Evolutionary conservation across 371 early-diverging fungal genomes (phyloP).

Genomic region (Neoconidiobolus thromboides): DNA sequence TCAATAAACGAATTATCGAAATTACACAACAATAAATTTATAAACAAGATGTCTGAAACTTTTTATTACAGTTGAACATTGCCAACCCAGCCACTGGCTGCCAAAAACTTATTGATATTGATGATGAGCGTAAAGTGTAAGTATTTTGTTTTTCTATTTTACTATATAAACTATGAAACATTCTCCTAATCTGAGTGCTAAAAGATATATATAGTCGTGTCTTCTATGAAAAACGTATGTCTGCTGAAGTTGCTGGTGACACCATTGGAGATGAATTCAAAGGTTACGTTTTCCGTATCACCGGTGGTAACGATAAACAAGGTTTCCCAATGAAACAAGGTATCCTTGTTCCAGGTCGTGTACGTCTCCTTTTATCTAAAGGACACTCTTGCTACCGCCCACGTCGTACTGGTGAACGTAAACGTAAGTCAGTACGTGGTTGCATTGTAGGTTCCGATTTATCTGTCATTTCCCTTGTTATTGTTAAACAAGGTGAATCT

Average conservation of each 20-base stretch:
- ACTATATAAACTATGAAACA: background rate
- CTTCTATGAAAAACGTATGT: slow-evolving; percentile 97
- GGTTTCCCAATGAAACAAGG: slow-evolving; percentile 98
- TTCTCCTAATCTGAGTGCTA: background rate
- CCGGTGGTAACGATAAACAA: slow-evolving; percentile 99
- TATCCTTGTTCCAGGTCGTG: slow-evolving; percentile 84
- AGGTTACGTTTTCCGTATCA: slow-evolving; percentile 96
- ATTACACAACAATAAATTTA: too few species aligned
- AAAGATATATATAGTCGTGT: slow-evolving; percentile 39
- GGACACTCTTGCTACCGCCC: slow-evolving; percentile 99
- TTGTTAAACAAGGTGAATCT: slow-evolving; percentile 92
- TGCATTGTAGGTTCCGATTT: slow-evolving; percentile 96
- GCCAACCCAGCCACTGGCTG: slow-evolving; percentile 98
- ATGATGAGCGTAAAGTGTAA: slow-evolving; percentile 90
- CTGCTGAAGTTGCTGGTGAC: slow-evolving; percentile 91
- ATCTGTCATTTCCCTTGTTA: slow-evolving; percentile 79
- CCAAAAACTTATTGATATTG: slow-evolving; percentile 95
- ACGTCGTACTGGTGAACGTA: slow-evolving; percentile 94
- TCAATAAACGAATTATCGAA: too few species aligned
- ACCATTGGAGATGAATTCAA: slow-evolving; percentile 95
- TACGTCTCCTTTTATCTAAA: slow-evolving; percentile 83
- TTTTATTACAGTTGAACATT: slow-evolving; percentile 71
- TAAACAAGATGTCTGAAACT: too few species aligned
- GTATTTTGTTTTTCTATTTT: slow-evolving; percentile 12
- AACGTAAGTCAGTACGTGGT: slow-evolving; percentile 98